These are phyloP conservation scores for Cucurbita maxima DNA, from an alignment of 306 rosid genomes.

Conservation along the genomic window DNA sequence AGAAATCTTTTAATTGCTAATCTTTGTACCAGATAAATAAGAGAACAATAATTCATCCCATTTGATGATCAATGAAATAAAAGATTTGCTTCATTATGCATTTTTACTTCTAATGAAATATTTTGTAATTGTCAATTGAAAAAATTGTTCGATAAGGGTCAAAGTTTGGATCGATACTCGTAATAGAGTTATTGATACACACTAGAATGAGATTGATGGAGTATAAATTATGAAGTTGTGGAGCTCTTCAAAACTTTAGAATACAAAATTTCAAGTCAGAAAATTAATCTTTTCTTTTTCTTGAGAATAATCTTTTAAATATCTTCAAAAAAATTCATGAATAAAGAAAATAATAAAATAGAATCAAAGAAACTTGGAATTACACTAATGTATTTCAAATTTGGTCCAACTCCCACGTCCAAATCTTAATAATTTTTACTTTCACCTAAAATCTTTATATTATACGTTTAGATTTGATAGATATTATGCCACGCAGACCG, in stretches of 20 bases:
- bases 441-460: no score
- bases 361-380: no score
- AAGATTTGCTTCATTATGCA: neutral
- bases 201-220: neutral
- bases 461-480: neutral
- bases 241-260: neutral
- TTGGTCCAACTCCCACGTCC: no score
- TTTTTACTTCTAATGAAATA: neutral
- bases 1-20: slow-evolving; percentile 30
- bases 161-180: neutral
- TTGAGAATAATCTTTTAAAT: no score
- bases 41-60: neutral
- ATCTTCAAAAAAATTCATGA: no score
- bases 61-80: neutral
- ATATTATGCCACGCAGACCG: neutral
- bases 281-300: no score
- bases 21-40: neutral
- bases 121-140: neutral
- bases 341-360: no score
- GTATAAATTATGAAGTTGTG: neutral
- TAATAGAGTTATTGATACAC: neutral
- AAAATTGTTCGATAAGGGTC: neutral
- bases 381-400: no score
- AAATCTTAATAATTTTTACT: no score
- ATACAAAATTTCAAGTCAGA: neutral